Percentiles rank a stretch among this genome's conserved stretches.
Conservation (phyloP, 352 stramenopile species). For the Phytophthora macrochlamydospora region DNA sequence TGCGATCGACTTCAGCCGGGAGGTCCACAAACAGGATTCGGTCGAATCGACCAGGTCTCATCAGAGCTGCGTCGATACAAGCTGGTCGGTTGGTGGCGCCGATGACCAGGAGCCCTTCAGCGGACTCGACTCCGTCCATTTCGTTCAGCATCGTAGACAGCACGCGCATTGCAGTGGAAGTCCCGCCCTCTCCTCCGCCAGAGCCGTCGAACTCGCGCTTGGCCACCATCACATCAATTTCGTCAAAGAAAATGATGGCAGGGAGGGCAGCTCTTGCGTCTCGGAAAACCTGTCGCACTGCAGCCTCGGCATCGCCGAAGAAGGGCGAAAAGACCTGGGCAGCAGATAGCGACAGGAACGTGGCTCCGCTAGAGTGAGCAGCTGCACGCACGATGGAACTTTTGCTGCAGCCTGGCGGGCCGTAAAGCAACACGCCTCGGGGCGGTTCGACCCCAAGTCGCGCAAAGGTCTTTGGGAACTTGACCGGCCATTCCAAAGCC, state of each 20-base stretch:
- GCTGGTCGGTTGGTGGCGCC: constrained; percentile 97
- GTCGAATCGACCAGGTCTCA: constrained; percentile 96
- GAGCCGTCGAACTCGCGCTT: constrained; percentile 76
- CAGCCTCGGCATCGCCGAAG: constrained; percentile 88
- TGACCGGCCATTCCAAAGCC: constrained; percentile 89
- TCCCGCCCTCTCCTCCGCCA: constrained; percentile 38
- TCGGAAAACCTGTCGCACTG: constrained; percentile 79
- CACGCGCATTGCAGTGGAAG: constrained; percentile 87
- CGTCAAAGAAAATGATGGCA: constrained; percentile 93
- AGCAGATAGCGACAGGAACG: constrained; percentile 88
- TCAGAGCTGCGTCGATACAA: constrained; percentile 97
- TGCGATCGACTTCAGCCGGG: constrained; percentile 59
- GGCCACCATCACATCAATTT: constrained; percentile 88
- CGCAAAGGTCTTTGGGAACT: constrained; percentile 73
- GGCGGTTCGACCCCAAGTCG: constrained; percentile 75
- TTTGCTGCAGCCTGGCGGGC: constrained; percentile 91
- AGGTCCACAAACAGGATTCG: constrained; percentile 96
- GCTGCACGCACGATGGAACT: constrained; percentile 89
- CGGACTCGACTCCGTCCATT: constrained; percentile 96
- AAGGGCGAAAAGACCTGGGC: constrained; percentile 90
- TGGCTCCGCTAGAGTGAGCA: constrained; percentile 72
- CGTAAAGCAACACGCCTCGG: constrained; percentile 88
- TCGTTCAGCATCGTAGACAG: constrained; percentile 98
- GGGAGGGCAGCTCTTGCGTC: constrained; percentile 79
- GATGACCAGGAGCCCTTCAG: constrained; percentile 96